Base-by-base conservation (phyloP, 371 early-diverging fungal genomes). In the Rhizopus arrhizus region DNA sequence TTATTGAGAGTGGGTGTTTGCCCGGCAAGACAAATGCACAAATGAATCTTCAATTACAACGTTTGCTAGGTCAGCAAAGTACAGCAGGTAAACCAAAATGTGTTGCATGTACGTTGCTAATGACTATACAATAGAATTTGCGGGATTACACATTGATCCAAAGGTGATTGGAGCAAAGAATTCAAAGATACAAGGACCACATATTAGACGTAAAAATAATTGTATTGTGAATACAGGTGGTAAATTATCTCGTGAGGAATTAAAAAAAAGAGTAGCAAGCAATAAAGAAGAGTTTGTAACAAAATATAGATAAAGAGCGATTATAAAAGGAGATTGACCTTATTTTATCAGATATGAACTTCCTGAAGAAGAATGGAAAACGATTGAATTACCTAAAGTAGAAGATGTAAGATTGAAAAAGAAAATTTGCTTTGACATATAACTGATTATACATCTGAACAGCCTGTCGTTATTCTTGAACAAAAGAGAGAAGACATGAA, bases 1-100 rank as follows among this genome's bases (percentile, higher is more conserved):
- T 96, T 56, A 89, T 93, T 63, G 95, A 93, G 54, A 88, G 89
- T 48, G 88, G 87, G 34, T 90, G 92, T 65, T 52, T 79, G 11
- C 91, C 92, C 3, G 95, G 94, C 36, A 96, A 96, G 67, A 95
- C 94, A 36, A 92, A 91, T 59, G 93, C 96, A 9, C 96, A 96
- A 74, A 89, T 95, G 89, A 94, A 96, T 78, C 74, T 96, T 43
- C 96, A 96, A 66, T 83, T 91, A 11, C 96, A 96, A 71, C 83
- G 95, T 28, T 82, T 95, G 81, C 83, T 96, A 2, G 96, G 96
- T 0, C 95, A 96, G 70, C 95, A 96, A 68, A 90, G 91, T 73
- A 95, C 93, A 11, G 95, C 93, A 58, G 89, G 87, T 88, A 84
- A 38, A 31, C 13, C 22, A n/a, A 54, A 2, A 45, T 29, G 45